phyloP scores from a whole-genome alignment of 805 yeast genomes.

The Cyberlindnera bimundalis region DNA sequence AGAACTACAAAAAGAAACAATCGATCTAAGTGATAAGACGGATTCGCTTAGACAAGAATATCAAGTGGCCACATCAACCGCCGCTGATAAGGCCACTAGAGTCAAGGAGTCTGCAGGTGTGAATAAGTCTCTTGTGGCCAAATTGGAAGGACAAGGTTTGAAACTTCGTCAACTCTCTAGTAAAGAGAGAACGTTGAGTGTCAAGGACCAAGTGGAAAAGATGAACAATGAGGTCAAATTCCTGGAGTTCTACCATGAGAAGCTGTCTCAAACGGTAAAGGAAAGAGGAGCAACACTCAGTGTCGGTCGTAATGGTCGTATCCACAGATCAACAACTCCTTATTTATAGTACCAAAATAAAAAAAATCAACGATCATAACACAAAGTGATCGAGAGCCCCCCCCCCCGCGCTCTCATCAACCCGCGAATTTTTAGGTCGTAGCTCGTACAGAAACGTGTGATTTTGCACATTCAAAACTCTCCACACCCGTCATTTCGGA shows the following conservation, averaged over 20 bases:
- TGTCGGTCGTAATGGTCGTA: conserved; percentile 29
- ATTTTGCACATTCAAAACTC: too few species aligned
- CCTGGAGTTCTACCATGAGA: conserved; percentile 17
- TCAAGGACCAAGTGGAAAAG: conserved; percentile 5
- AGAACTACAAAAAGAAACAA: conserved; percentile 8
- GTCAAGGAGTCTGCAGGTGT: conserved; percentile 5
- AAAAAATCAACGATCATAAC: background rate
- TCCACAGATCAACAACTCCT: conserved; percentile 29
- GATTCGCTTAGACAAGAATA: conserved; percentile 36
- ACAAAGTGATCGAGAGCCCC: too few species aligned
- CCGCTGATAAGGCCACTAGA: conserved; percentile 36
- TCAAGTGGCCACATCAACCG: conserved; percentile 43
- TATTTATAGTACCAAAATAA: conserved; percentile 9
- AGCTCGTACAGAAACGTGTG: too few species aligned
- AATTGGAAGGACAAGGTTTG: conserved; percentile 34
- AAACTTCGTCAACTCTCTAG: conserved; percentile 24
- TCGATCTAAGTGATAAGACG: conserved; percentile 2
- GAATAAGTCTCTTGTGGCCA: conserved; percentile 27
- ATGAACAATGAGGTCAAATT: conserved; percentile 18
- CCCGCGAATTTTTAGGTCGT: too few species aligned
- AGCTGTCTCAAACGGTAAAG: conserved; percentile 19
- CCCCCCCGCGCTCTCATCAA: too few species aligned
- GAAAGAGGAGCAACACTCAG: conserved; percentile 21
- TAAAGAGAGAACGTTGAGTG: conserved; percentile 9
- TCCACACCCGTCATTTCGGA: too few species aligned